Percentiles rank a stretch among this genome's conserved stretches.
Conservation (phyloP, 352 stramenopile genomes). For the Blastocystis sp. region DNA sequence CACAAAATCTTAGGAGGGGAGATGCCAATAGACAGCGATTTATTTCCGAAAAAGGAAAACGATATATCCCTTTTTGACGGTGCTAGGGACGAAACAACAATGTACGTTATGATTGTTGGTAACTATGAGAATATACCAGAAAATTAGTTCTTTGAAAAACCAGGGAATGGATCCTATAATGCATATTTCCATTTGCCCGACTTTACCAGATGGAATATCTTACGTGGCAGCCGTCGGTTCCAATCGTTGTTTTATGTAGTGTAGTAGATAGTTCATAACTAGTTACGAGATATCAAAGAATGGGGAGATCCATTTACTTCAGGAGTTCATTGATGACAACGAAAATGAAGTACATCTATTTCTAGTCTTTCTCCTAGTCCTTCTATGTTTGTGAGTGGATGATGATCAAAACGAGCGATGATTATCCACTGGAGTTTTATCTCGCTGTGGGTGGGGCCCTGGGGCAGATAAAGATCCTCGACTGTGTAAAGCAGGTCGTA, state of each 20-base stretch:
- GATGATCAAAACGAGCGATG: neutral
- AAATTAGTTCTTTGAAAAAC: neutral
- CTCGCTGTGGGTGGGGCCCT: neutral
- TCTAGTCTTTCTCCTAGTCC: neutral
- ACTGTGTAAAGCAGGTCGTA: neutral
- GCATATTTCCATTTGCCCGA: neutral
- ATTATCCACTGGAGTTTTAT: neutral
- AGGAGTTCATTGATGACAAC: conserved; percentile 29
- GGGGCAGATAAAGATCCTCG: neutral
- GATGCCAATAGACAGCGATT: neutral
- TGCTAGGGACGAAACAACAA: neutral
- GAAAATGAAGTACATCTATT: neutral
- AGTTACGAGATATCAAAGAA: conserved; percentile 9
- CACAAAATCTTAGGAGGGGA: neutral
- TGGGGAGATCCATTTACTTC: neutral
- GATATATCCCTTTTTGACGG: neutral
- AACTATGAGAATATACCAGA: neutral
- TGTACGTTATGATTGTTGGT: neutral
- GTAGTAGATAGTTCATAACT: neutral
- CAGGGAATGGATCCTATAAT: neutral
- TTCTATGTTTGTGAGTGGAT: conserved; percentile 34
- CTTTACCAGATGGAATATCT: neutral
- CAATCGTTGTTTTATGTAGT: conserved; percentile 40
- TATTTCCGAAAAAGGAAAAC: neutral
- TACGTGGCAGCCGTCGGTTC: neutral